phyloP scores from a whole-genome alignment of 257 asterid genomes.

The Thymus mandschuricus region DNA sequence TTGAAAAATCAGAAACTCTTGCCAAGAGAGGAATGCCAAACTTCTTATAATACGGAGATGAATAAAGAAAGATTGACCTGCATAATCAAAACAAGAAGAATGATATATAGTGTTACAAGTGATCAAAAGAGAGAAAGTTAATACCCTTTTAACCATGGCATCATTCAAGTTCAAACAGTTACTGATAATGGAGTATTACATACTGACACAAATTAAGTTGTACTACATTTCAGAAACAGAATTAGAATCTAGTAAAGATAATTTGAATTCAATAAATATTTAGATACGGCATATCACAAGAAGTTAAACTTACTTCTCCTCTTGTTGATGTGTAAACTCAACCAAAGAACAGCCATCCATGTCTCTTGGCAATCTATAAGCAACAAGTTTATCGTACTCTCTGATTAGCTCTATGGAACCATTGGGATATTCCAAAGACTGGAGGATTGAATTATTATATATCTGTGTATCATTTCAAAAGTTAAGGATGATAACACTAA shows the following conservation, averaged over 20 bases:
- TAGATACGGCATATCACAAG: no score
- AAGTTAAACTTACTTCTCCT: conserved; percentile 47
- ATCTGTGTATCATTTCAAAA: conserved; percentile 48
- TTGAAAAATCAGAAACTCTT: conserved; percentile 53
- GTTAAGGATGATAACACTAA: conserved; percentile 25
- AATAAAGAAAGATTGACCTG: conserved; percentile 38
- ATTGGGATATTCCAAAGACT: conserved; percentile 44
- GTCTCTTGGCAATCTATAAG: conserved; percentile 64
- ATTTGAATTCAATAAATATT: no score
- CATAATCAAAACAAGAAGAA: not conserved
- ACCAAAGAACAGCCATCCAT: conserved; percentile 49
- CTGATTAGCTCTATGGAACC: conserved; percentile 60
- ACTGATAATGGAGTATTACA: not conserved
- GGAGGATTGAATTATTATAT: conserved; percentile 44
- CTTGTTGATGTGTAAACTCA: conserved; percentile 48
- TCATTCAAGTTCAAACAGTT: not conserved
- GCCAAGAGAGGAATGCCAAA: conserved; percentile 70
- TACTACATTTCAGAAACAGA: conserved; percentile 6
- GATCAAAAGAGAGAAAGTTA: not conserved
- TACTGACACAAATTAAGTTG: conserved; percentile 18
- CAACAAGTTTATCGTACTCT: conserved; percentile 60
- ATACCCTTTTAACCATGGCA: not conserved
- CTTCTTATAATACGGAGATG: conserved; percentile 32
- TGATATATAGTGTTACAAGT: not conserved
- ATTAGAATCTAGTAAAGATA: not conserved